Base-by-base conservation (phyloP, 2,329 filamentous ascomycete genomes). In the Arthroderma uncinatum region DNA sequence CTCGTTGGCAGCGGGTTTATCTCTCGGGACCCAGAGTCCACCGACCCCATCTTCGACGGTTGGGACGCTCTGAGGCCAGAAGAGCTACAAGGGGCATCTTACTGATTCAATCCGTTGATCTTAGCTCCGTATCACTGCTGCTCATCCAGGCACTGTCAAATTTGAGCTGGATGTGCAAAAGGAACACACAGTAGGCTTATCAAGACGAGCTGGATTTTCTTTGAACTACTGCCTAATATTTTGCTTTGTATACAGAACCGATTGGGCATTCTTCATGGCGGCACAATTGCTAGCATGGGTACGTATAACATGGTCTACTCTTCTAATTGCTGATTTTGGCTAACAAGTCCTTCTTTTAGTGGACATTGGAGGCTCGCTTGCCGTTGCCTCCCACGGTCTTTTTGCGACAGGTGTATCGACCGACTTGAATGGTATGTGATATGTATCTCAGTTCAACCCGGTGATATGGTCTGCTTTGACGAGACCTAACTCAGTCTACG, bases 391-490 rank as follows among this genome's bases (percentile, higher is more conserved):
- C 0, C 74, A 79, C 34, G 83, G 83, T 0, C 74, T 86, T 1
- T 85, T 81, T 65, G 77, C 82, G 19, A 86, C 83, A 0, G 83
- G 83, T 6, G 83, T 86, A 1, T 84, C 81, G 1, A 86, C 83
- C 2, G 83, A 86, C 68, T 67, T 86, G 8, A 85, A 79, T 61
- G 79, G 78, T 79, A 19, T 16, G n/a, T 9, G 14, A 37, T 12
- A 9, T 37, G 3, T 12, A 53, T 4, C 21, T 16, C 33, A 21
- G 16, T 25, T 28, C n/a, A 6, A 5, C 33, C 7, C 8, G 4
- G 4, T 53, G 48, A 53, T 30, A 30, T 30, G 4, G 7, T 3
- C 3, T 7, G 7, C 28, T 30, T 7, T 40, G 3, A 3, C 37
- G 16, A 7, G n/a, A 28, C 28, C 25, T 37, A 36, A 36, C 33